Evolutionary conservation across 306 rosid species (phyloP), one percentile per base, ranked within the genome.

Genomic region (Clitoria ternatea): DNA sequence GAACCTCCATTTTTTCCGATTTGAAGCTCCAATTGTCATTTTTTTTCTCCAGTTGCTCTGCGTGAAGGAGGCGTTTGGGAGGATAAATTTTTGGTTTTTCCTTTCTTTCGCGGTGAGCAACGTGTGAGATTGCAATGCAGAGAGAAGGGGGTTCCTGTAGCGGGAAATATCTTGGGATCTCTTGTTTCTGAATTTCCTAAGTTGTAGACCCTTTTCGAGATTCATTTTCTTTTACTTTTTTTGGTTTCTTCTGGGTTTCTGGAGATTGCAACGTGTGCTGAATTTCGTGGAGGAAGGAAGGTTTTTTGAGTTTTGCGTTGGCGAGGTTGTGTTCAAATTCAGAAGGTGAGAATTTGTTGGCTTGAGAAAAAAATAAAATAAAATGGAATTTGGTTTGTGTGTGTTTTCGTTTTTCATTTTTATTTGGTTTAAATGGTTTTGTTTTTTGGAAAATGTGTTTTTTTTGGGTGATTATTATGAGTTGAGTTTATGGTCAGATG

Each of bases 311-410:
- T 42, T 74, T 22, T n/a, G 18, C 47, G 64, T 36, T 48, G 9
- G 63, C 69, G 14, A 37, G 49, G 35, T 27, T 26, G 11, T 54
- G 59, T 35, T 67, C 26, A 27, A 40, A 47, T 61, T 61, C 6
- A 27, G 2, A 7, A 76, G 87, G 87, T 83, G 56, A 1, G 69
- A 69, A 72, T 72, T 68, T 73, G 15, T 67, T 56, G 40, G 53
- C 64, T 75, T 65, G 12, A 17, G 19, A 59, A 43, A 8, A 26
- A 33, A 7, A 1, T 4, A 5, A 42, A 8, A 19, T 13, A 7
- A 18, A n/a, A n/a, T n/a, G n/a, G n/a, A n/a, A 45, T 49, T 19
- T 68, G 61, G 0, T 53, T 62, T 45, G 37, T 56, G 13, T 32
- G n/a, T 9, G 12, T 18, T 19, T 23, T 7, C 13, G 13, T 5